Evolutionary conservation across 306 rosid species (phyloP).

Genomic region (Inga oerstediana): DNA sequence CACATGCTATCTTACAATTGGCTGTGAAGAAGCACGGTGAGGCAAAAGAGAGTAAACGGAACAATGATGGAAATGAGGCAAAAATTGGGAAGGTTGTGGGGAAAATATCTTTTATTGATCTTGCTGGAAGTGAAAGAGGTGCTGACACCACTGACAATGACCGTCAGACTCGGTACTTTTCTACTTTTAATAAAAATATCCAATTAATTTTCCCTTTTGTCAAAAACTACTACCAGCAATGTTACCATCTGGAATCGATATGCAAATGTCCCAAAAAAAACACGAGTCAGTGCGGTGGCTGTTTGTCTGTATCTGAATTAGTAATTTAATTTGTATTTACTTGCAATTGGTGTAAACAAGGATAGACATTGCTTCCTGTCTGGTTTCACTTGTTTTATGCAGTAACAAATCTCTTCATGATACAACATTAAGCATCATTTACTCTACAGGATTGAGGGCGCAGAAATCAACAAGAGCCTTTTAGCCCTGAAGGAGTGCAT

Average conservation of each 20-base stretch:
- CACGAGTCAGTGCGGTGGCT: not conserved
- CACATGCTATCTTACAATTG: conserved; percentile 96
- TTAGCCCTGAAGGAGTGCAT: conserved; percentile 98
- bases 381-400: not conserved
- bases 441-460: conserved; percentile 89
- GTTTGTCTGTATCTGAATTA: conserved; percentile 9
- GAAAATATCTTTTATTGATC: conserved; percentile 95
- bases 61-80: conserved; percentile 81
- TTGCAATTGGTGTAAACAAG: conserved; percentile 21
- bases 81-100: conserved; percentile 89
- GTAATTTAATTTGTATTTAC: conserved; percentile 17
- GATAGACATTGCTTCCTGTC: conserved; percentile 2
- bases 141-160: conserved; percentile 99
- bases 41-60: conserved; percentile 78
- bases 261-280: not conserved
- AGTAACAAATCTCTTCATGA: conserved; percentile 18
- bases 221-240: conserved; percentile 12
- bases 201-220: not conserved
- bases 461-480: conserved; percentile 98
- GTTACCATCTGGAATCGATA: conserved; percentile 13
- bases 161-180: conserved; percentile 87
- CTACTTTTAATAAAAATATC: not conserved
- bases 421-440: conserved; percentile 18
- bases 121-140: conserved; percentile 99
- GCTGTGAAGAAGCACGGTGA: conserved; percentile 83